phyloP scores from a whole-genome alignment of 2,329 filamentous ascomycete genomes.

The Gliomastix tumulicola region DNA sequence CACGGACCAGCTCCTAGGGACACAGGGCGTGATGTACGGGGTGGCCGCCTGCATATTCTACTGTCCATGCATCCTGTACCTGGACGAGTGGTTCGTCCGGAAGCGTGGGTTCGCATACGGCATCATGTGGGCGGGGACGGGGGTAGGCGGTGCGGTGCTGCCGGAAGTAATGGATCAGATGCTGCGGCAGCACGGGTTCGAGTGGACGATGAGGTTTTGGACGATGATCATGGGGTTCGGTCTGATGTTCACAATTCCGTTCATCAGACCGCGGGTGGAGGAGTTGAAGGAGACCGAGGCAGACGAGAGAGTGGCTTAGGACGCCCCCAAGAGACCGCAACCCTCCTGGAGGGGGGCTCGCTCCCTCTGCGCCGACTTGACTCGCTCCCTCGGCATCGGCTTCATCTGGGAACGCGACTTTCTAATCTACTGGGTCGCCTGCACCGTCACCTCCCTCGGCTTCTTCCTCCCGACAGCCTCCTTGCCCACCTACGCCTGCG shows the following conservation, averaged over 20 bases:
- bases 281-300: too few species aligned
- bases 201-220: too few species aligned
- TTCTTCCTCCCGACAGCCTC: neutral
- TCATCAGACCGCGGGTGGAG: too few species aligned
- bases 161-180: constrained; percentile 43
- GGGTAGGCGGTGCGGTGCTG: constrained; percentile 40
- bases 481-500: neutral
- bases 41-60: constrained; percentile 49
- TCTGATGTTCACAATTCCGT: constrained; percentile 49
- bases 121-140: constrained; percentile 53
- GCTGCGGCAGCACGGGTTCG: constrained; percentile 42
- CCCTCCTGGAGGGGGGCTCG: too few species aligned
- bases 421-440: neutral
- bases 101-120: constrained; percentile 55
- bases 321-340: too few species aligned
- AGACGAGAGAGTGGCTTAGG: too few species aligned
- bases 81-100: constrained; percentile 56
- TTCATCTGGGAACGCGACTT: constrained; percentile 15
- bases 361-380: too few species aligned
- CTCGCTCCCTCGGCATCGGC: too few species aligned
- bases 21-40: constrained; percentile 55
- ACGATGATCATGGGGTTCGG: too few species aligned
- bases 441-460: neutral
- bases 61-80: constrained; percentile 48
- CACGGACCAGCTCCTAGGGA: constrained; percentile 47